Conservation (phyloP, 768 basidiomycete genomes). For the Chalciporus chontae region DNA sequence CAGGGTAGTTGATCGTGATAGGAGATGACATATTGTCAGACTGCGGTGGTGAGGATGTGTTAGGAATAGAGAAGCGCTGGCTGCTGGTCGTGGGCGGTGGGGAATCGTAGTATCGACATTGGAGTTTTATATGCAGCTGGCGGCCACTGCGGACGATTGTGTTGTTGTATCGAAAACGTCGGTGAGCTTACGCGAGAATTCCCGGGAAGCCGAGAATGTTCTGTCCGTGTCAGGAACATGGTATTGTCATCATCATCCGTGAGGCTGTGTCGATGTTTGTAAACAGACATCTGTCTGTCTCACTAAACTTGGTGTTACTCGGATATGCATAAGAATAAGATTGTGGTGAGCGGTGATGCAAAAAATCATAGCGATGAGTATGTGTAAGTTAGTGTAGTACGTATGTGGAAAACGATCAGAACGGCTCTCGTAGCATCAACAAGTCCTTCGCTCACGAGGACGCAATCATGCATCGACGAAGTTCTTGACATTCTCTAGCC, state of each 20-base stretch:
- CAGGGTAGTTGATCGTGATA: slow-evolving; percentile 13
- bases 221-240: slow-evolving; percentile 6
- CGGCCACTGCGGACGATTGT: not conserved
- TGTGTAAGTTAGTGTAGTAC: slow-evolving; percentile 6
- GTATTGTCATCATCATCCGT: too few species aligned
- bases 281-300: too few species aligned
- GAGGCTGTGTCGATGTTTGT: too few species aligned
- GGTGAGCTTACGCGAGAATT: not conserved
- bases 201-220: slow-evolving; percentile 14
- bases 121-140: slow-evolving; percentile 2
- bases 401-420: not conserved
- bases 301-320: too few species aligned
- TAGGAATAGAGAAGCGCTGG: not conserved
- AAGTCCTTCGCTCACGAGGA: not conserved
- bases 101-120: not conserved
- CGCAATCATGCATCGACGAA: slow-evolving; percentile 64
- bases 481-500: slow-evolving; percentile 77
- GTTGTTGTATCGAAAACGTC: not conserved
- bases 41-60: slow-evolving; percentile 6
- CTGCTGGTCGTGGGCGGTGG: too few species aligned
- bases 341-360: slow-evolving; percentile 23
- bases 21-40: slow-evolving; percentile 29
- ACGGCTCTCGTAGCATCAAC: slow-evolving; percentile 2
- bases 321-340: not conserved
- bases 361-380: slow-evolving; percentile 11